Conservation (phyloP, 2,329 filamentous ascomycete genomes). For the Madurella mycetomatis region DNA sequence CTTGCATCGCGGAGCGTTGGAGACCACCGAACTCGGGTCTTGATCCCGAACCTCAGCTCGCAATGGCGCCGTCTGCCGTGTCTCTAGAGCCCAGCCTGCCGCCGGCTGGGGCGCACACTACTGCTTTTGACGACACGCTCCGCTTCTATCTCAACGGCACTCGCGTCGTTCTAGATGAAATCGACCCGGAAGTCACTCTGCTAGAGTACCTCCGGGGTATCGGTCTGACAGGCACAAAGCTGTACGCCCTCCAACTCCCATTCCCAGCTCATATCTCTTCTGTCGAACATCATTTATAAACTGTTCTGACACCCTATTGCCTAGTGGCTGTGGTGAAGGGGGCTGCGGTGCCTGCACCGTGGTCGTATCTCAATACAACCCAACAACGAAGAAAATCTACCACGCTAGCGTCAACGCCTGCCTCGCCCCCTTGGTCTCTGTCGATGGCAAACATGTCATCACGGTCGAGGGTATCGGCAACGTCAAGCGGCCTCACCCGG, state of each 20-base stretch:
- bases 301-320: neutral
- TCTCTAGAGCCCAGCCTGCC: slow-evolving; percentile 38
- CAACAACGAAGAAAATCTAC: slow-evolving; percentile 86
- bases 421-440: slow-evolving; percentile 82
- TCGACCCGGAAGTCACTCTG: slow-evolving; percentile 87
- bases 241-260: slow-evolving; percentile 42
- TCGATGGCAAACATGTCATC: slow-evolving; percentile 97
- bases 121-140: slow-evolving; percentile 78
- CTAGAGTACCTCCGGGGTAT: slow-evolving; percentile 91
- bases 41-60: neutral
- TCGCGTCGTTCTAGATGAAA: slow-evolving; percentile 75
- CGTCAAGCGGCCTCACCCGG: slow-evolving; percentile 78
- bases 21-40: neutral
- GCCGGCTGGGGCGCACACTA: slow-evolving; percentile 55
- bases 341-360: slow-evolving; percentile 96
- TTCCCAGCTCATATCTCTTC: neutral
- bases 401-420: slow-evolving; percentile 97
- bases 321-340: slow-evolving; percentile 83
- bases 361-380: slow-evolving; percentile 89
- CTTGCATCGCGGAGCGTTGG: too few relatives aligned
- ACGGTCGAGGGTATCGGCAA: slow-evolving; percentile 95
- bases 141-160: slow-evolving; percentile 95
- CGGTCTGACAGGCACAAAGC: slow-evolving; percentile 90
- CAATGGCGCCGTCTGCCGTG: slow-evolving; percentile 56
- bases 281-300: neutral